Evolutionary conservation across 2,329 filamentous ascomycete genomes (phyloP).

Genomic region (Paraphoma chrysanthemicola): DNA sequence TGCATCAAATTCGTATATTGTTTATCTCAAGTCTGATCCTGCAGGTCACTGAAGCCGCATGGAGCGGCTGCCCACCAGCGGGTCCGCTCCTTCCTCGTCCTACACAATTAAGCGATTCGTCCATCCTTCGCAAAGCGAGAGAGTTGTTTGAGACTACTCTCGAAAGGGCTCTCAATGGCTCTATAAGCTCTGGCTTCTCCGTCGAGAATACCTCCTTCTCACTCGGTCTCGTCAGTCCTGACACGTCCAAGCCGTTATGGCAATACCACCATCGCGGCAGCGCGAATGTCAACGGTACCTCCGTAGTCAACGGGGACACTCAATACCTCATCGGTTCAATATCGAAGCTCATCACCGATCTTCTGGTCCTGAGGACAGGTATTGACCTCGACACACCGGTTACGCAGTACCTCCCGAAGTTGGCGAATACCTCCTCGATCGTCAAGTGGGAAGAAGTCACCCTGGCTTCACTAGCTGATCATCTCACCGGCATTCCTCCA

Average conservation of each 20-base stretch:
- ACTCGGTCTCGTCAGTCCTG: not conserved
- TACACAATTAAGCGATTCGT: not conserved
- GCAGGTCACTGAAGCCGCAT: not conserved
- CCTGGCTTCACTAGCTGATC: constrained; percentile 3
- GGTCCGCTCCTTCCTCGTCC: constrained; percentile 6
- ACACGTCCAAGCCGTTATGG: constrained; percentile 2
- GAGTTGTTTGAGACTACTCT: not conserved
- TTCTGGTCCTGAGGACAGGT: constrained; percentile 3
- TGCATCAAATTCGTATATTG: too few relatives aligned
- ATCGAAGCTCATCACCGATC: constrained; percentile 4
- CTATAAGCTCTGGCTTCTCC: not conserved
- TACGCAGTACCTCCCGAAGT: constrained; percentile 1
- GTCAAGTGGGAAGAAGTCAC: constrained; percentile 5
- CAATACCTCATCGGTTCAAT: constrained; percentile 8
- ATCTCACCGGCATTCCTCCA: constrained; percentile 6
- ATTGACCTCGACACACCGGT: constrained; percentile 2
- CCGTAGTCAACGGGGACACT: constrained; percentile 1
- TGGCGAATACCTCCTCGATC: not conserved
- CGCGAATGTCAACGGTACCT: constrained; percentile 3
- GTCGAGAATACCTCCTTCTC: not conserved
- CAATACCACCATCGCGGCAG: constrained; percentile 3
- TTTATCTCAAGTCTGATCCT: not conserved
- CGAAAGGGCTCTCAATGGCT: not conserved
- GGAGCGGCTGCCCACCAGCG: constrained; percentile 2
- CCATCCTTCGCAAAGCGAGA: not conserved